These are phyloP conservation scores for Populus davidiana DNA, from an alignment of 345 rosid species.

Conservation along the genomic window DNA sequence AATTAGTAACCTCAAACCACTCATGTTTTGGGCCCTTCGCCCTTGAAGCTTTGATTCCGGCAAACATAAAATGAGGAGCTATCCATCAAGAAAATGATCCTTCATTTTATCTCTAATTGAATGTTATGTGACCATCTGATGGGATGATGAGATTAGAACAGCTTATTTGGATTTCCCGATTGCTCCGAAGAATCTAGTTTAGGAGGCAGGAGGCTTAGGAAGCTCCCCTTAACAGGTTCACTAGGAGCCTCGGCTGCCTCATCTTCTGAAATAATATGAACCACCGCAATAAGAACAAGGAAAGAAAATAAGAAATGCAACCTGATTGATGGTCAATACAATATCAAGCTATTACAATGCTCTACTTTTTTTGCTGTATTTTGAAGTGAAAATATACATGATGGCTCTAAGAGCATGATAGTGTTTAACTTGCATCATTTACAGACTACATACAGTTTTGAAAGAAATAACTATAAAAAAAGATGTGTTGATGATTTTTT, in stretches of 20 bases:
- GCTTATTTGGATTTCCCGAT: conserved; percentile 45
- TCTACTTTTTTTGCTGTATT: neutral
- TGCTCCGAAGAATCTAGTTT: conserved; percentile 58
- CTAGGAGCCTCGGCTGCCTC: conserved; percentile 53
- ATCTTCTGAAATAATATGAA: conserved; percentile 49
- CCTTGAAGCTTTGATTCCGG: conserved; percentile 18
- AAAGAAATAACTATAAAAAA: neutral
- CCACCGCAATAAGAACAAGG: neutral
- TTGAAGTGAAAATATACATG: neutral
- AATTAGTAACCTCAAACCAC: conserved; percentile 36
- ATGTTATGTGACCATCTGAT: conserved; percentile 6
- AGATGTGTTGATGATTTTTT: too few species aligned
- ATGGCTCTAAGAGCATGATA: neutral
- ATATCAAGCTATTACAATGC: neutral
- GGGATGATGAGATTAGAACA: neutral
- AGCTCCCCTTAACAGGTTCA: conserved; percentile 76
- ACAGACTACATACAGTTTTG: neutral
- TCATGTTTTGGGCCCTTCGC: conserved; percentile 22
- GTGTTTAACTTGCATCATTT: neutral
- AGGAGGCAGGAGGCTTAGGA: conserved; percentile 68
- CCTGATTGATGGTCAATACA: neutral
- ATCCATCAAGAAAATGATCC: conserved; percentile 17
- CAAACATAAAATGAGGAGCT: conserved; percentile 13
- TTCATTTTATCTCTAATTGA: neutral
- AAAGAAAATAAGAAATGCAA: neutral